Percentiles rank a stretch among this genome's conserved stretches.
Conservation (phyloP, 2,329 filamentous ascomycete genomes). For the Nemania diffusa region DNA sequence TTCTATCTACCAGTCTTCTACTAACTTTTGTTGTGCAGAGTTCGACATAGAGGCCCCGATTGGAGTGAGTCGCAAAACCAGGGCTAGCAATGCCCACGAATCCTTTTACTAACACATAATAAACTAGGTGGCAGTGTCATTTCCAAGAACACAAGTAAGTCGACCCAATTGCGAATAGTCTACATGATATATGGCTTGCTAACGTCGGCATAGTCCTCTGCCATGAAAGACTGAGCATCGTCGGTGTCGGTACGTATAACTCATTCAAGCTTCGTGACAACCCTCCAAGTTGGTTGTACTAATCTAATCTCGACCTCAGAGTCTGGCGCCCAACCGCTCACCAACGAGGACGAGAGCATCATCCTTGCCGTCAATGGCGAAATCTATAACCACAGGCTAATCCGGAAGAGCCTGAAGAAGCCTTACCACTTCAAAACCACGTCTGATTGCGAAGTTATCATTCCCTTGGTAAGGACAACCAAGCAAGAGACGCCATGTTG, state of each 20-base stretch:
- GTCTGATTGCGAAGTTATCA: slow-evolving; percentile 98
- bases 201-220: slow-evolving; percentile 75
- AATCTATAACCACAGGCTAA: slow-evolving; percentile 98
- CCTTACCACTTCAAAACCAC: slow-evolving; percentile 98
- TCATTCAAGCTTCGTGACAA: slow-evolving; percentile 4
- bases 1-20: slow-evolving; percentile 41
- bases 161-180: neutral
- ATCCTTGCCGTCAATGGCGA: slow-evolving; percentile 98
- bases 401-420: slow-evolving; percentile 85
- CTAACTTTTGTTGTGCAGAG: slow-evolving; percentile 65
- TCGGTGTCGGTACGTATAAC: slow-evolving; percentile 82
- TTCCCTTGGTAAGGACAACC: slow-evolving; percentile 78
- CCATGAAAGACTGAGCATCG: slow-evolving; percentile 97
- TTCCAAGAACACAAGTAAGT: slow-evolving; percentile 88
- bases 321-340: slow-evolving; percentile 92
- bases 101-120: slow-evolving; percentile 39
- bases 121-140: slow-evolving; percentile 83
- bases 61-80: slow-evolving; percentile 79
- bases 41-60: slow-evolving; percentile 96
- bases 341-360: slow-evolving; percentile 88
- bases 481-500: neutral
- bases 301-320: slow-evolving; percentile 62
- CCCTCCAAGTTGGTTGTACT: neutral
- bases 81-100: slow-evolving; percentile 35
- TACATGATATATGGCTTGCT: slow-evolving; percentile 44